Percentiles rank a stretch among this genome's conserved stretches.
Evolutionary conservation across 2,329 filamentous ascomycete species (phyloP).

Genomic region (Onygena corvina): DNA sequence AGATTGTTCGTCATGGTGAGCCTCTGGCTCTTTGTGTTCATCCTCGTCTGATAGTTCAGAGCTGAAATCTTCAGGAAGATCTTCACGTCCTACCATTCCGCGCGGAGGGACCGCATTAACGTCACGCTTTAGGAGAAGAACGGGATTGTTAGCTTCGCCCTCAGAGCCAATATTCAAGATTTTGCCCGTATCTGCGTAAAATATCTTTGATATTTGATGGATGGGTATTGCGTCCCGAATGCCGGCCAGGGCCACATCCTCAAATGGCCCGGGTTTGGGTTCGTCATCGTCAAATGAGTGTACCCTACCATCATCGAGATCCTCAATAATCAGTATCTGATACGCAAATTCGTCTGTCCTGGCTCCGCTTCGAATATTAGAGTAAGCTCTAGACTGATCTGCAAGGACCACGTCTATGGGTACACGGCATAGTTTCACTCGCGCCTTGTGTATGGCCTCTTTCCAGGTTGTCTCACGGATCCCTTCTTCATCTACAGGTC

Average conservation of each 20-base stretch:
- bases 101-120: slow-evolving; percentile 50
- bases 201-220: slow-evolving; percentile 74
- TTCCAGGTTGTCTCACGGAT: slow-evolving; percentile 71
- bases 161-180: slow-evolving; percentile 70
- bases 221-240: slow-evolving; percentile 56
- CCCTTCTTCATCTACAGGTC: slow-evolving; percentile 45
- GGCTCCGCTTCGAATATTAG: slow-evolving; percentile 29
- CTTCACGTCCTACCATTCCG: slow-evolving; percentile 43
- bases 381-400: slow-evolving; percentile 13
- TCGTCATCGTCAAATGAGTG: slow-evolving; percentile 54
- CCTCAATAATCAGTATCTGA: slow-evolving; percentile 69
- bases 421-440: slow-evolving; percentile 64
- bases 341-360: slow-evolving; percentile 59
- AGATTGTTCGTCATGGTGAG: slow-evolving; percentile 32
- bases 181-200: slow-evolving; percentile 82
- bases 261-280: slow-evolving; percentile 45
- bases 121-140: slow-evolving; percentile 64
- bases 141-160: slow-evolving; percentile 57
- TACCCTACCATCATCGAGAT: slow-evolving; percentile 59
- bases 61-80: slow-evolving; percentile 24
- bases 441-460: slow-evolving; percentile 87
- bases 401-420: slow-evolving; percentile 42
- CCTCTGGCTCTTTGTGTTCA: slow-evolving; percentile 23
- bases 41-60: slow-evolving; percentile 25
- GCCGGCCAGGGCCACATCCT: slow-evolving; percentile 50